These are phyloP conservation scores for Litsea cubeba DNA, from an alignment of 164 flowering plant species.

Conservation along the genomic window DNA sequence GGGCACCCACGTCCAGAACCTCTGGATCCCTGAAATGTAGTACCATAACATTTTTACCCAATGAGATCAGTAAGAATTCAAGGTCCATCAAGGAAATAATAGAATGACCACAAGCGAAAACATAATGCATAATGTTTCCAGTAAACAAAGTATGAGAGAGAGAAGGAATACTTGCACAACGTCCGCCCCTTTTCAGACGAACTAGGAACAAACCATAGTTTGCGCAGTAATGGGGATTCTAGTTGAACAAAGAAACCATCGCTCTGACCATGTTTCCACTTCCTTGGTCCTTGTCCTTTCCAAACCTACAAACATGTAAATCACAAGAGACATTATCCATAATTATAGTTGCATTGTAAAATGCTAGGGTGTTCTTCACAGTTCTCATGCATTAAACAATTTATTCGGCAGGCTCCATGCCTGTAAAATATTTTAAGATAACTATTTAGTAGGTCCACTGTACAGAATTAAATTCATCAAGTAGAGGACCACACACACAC, in stretches of 20 bases:
- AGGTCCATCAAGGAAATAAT: background rate
- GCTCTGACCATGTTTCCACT: conserved; percentile 88
- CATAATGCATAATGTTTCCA: background rate
- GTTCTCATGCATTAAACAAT: too few species aligned
- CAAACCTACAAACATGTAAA: conserved; percentile 57
- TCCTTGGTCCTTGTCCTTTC: conserved; percentile 96
- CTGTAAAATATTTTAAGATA: too few species aligned
- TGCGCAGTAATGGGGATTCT: conserved; percentile 66
- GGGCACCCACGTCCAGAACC: conserved; percentile 52
- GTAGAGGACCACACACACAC: too few species aligned
- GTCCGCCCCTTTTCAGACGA: conserved; percentile 62
- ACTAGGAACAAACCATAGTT: conserved; percentile 86
- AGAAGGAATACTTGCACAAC: conserved; percentile 67
- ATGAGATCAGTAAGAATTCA: background rate
- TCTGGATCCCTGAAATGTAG: conserved; percentile 68
- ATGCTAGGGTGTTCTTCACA: background rate
- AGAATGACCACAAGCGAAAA: background rate
- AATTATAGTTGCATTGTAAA: background rate
- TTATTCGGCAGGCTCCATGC: too few species aligned
- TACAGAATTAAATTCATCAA: too few species aligned
- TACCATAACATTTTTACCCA: background rate
- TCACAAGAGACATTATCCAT: background rate
- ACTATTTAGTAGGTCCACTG: too few species aligned
- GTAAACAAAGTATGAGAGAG: conserved; percentile 6
- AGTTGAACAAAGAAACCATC: conserved; percentile 92